Evolutionary conservation across 495 filamentous ascomycete species (phyloP).

Genomic region (Clavariopsis aquatica): DNA sequence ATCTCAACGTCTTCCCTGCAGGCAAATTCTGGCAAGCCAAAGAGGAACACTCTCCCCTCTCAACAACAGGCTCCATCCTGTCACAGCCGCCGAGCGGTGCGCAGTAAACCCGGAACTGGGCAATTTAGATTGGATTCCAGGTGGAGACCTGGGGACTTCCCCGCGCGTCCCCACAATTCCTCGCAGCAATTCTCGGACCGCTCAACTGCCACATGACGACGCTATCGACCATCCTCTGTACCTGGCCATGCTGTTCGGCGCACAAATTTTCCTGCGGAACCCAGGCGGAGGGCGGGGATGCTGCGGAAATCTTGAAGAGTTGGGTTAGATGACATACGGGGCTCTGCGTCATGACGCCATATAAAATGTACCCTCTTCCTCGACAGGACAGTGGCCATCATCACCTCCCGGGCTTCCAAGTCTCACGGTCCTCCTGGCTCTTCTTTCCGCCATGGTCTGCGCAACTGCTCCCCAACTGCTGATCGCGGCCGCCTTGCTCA

Average conservation of each 20-base stretch:
- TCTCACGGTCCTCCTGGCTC: background rate
- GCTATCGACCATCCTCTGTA: background rate
- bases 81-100: background rate
- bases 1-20: background rate
- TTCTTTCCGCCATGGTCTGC: slow-evolving; percentile 2
- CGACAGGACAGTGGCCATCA: background rate
- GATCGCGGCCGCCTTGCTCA: slow-evolving; percentile 1
- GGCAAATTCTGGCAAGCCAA: background rate
- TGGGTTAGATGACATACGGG: background rate
- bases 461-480: background rate
- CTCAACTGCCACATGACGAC: slow-evolving; percentile 2
- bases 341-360: background rate
- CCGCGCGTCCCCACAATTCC: slow-evolving; percentile 4
- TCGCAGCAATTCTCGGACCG: slow-evolving; percentile 14
- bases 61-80: slow-evolving; percentile 3
- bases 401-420: background rate
- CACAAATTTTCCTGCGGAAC: background rate
- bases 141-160: background rate
- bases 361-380: background rate
- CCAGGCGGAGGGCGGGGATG: background rate
- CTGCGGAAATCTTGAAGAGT: background rate
- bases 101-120: background rate
- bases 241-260: background rate
- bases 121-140: background rate
- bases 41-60: background rate